phyloP scores from a whole-genome alignment of 2,329 filamentous ascomycete genomes.

The Torrubiellomyces zombiae region DNA sequence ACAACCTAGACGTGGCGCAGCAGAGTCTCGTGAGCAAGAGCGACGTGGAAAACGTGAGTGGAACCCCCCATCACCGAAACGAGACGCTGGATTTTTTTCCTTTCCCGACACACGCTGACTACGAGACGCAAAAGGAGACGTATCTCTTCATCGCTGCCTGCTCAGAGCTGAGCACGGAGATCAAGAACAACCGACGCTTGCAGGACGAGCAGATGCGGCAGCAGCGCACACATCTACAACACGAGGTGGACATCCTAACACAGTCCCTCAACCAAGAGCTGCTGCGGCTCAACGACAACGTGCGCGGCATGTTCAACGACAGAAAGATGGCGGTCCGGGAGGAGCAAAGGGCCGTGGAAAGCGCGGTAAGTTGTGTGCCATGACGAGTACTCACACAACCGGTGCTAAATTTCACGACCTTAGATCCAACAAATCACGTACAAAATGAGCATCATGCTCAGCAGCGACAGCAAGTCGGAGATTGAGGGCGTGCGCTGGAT shows the following conservation, averaged over 20 bases:
- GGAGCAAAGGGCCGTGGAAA: constrained; percentile 73
- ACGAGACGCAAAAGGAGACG: too few species aligned
- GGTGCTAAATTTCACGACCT: background rate
- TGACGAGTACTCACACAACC: background rate
- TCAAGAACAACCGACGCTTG: constrained; percentile 58
- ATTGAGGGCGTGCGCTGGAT: constrained; percentile 89
- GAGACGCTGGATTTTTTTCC: background rate
- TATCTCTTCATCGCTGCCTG: constrained; percentile 92
- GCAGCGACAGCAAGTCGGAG: constrained; percentile 79
- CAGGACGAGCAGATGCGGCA: constrained; percentile 70
- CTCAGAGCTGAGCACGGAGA: constrained; percentile 76
- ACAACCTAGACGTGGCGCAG: constrained; percentile 69
- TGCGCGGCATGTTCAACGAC: constrained; percentile 95
- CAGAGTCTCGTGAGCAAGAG: constrained; percentile 72
- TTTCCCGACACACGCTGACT: background rate
- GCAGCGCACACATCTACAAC: constrained; percentile 72
- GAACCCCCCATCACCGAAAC: background rate
- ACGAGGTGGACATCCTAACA: constrained; percentile 83
- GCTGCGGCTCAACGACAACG: constrained; percentile 64
- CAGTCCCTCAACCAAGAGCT: constrained; percentile 78
- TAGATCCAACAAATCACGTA: constrained; percentile 90
- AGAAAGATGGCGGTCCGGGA: constrained; percentile 82
- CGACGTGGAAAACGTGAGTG: constrained; percentile 62
- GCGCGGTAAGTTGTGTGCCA: constrained; percentile 37
- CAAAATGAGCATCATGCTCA: constrained; percentile 81